A percentile compares a stretch with the other conserved stretches of the same genome.
Conservation (phyloP, 768 basidiomycete species). For the Phylloporus scabripes region DNA sequence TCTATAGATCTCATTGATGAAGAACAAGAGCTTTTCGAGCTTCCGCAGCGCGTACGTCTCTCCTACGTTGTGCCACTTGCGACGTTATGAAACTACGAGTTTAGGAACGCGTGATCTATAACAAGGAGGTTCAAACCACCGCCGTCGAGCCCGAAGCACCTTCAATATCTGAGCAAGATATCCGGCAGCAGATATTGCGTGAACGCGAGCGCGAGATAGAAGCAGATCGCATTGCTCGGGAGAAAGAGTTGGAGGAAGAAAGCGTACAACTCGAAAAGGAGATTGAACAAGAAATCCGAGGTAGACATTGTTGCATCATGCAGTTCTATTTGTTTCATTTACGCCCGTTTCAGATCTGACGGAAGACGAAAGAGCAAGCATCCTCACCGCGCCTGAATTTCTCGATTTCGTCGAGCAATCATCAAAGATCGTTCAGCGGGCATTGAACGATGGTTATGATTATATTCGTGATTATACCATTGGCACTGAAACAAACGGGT, state of each 20-base stretch:
- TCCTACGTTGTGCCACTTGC: neutral
- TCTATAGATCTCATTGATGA: constrained; percentile 78
- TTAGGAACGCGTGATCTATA: constrained; percentile 76
- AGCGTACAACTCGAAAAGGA: constrained; percentile 79
- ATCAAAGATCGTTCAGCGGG: constrained; percentile 91
- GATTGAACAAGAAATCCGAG: constrained; percentile 82
- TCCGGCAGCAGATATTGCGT: constrained; percentile 58
- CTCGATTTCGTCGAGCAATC: constrained; percentile 91
- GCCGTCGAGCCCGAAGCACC: constrained; percentile 52
- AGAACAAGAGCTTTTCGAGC: constrained; percentile 85
- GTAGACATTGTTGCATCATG: constrained; percentile 21
- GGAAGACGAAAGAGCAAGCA: constrained; percentile 77
- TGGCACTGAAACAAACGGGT: constrained; percentile 80
- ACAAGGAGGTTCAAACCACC: constrained; percentile 80
- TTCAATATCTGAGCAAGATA: constrained; percentile 59
- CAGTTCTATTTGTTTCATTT: constrained; percentile 3
- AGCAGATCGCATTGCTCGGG: constrained; percentile 60
- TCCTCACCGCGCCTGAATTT: constrained; percentile 87
- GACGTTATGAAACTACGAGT: constrained; percentile 2
- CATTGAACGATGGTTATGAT: constrained; percentile 92
- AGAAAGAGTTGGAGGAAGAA: constrained; percentile 78
- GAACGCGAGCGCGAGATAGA: constrained; percentile 60
- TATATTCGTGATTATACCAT: constrained; percentile 97
- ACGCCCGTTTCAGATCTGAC: constrained; percentile 56
- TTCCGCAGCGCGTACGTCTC: constrained; percentile 70